phyloP scores from a whole-genome alignment of 2,329 filamentous ascomycete genomes.

The Monilinia aucupariae region DNA sequence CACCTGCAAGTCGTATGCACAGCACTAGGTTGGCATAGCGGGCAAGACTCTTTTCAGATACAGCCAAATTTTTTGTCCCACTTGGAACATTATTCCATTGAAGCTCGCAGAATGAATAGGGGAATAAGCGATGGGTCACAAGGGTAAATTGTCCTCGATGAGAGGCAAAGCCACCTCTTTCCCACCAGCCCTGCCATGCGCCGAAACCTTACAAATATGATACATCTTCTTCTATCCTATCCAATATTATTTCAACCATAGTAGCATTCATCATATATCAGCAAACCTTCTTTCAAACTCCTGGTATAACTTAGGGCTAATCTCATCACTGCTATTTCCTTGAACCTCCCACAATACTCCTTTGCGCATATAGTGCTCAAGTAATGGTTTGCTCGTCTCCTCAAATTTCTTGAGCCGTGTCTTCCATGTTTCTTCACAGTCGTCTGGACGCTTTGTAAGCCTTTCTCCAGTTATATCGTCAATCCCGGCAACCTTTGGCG shows the following conservation, averaged over 20 bases:
- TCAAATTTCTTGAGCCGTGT: conserved; percentile 76
- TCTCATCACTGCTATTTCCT: conserved; percentile 89
- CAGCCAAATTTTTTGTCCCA: background rate
- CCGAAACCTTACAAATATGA: background rate
- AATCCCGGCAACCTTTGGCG: conserved; percentile 69
- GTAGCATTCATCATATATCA: background rate
- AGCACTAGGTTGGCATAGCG: background rate
- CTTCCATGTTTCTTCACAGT: conserved; percentile 81
- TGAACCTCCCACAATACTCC: conserved; percentile 82
- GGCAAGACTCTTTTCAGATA: background rate
- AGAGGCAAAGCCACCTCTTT: background rate
- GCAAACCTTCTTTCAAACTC: conserved; percentile 78
- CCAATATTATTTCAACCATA: background rate
- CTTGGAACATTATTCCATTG: background rate
- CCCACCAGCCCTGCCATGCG: background rate
- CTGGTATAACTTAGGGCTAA: conserved; percentile 77
- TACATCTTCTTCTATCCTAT: conserved; percentile 7
- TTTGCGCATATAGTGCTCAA: conserved; percentile 82
- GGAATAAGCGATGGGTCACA: background rate
- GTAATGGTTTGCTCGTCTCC: conserved; percentile 75
- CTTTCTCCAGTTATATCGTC: conserved; percentile 90
- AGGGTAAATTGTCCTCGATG: background rate
- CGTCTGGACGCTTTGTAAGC: conserved; percentile 76
- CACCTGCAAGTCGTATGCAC: background rate
- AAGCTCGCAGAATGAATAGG: background rate